Conservation (phyloP, 2,329 filamentous ascomycete genomes). For the Rhynchosporium secalis region DNA sequence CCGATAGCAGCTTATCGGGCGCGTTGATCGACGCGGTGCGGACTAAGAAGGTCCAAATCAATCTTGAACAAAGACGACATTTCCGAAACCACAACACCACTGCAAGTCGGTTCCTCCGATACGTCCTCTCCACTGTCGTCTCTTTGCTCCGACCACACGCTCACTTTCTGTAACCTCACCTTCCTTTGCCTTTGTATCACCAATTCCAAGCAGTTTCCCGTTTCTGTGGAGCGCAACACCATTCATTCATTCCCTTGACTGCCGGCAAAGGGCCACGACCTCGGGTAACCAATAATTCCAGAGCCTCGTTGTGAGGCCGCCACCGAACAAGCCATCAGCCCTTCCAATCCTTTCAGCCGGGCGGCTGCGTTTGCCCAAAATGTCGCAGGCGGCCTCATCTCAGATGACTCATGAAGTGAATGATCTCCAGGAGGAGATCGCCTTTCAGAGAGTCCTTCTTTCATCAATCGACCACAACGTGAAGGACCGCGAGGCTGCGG, state of each 20-base stretch:
- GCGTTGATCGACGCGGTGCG: neutral
- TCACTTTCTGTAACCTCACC: neutral
- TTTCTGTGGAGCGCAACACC: constrained; percentile 8
- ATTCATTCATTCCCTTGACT: neutral
- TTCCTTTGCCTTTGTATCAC: neutral
- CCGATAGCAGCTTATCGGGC: neutral
- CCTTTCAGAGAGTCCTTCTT: constrained; percentile 47
- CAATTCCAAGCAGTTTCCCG: neutral
- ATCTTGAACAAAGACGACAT: neutral
- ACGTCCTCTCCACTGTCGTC: neutral
- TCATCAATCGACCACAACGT: constrained; percentile 43
- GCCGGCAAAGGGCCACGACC: neutral
- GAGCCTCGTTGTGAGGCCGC: constrained; percentile 5
- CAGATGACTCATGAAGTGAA: constrained; percentile 25
- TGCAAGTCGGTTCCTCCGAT: neutral
- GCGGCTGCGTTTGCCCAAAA: constrained; percentile 22
- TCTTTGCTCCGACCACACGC: neutral
- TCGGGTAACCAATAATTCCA: constrained; percentile 1
- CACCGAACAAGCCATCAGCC: neutral
- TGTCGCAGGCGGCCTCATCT: constrained; percentile 22
- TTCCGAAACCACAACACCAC: neutral
- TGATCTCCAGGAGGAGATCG: constrained; percentile 43
- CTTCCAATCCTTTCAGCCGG: constrained; percentile 1
- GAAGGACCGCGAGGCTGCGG: constrained; percentile 33
- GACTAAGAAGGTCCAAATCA: neutral